Evolutionary conservation across 2,329 filamentous ascomycete species (phyloP), one percentile per base, ranked within the genome.

Genomic region (Neofusicoccum ribis): DNA sequence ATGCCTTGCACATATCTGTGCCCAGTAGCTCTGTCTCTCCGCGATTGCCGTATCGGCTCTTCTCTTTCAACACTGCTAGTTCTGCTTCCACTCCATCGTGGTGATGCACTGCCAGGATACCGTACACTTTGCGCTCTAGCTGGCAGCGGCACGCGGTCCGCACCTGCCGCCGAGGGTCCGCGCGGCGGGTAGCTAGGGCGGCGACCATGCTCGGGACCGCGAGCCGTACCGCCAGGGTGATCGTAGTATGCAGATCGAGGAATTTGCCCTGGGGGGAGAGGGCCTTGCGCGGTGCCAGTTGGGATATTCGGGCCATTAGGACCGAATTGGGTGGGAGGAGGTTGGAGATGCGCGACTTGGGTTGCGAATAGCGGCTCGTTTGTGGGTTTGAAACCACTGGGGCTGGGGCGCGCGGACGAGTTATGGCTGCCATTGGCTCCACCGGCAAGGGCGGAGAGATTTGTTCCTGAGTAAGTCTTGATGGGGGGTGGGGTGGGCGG

Each of bases 351-450:
- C 6, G 80, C 79, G 4, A 82, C 76, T 15, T 80, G 79, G 0
- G 80, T 80, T 3, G 82, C 82, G 66, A 83, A 83, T 3, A 82
- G 69, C 3, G 81, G 82, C 1, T 76, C 73, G 49, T 78, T 78
- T 2, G 78, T 81, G 2, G 82, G 82, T 5, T 73, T 78, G 68
- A 82, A 84, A 0, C 76, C 71, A 12, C 44, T 56, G 31, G 61
- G 61, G 15, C 61, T 54, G 31, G 61, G 51, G 17, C 34, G 41
- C 3, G 43, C n/a, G n/a, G 61, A 56, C 1, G 61, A 56, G 51
- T 64, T 46, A 14, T 31, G 60, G 63, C 41, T 58, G 54, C 2
- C 69, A 34, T 8, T 71, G 63, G 12, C 68, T 52, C 67, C 39
- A 73, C 72, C 14, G 72, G 73, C 6, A 70, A 73, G 54, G 70